Conservation (phyloP, 306 rosid species). For the Malus fusca region DNA sequence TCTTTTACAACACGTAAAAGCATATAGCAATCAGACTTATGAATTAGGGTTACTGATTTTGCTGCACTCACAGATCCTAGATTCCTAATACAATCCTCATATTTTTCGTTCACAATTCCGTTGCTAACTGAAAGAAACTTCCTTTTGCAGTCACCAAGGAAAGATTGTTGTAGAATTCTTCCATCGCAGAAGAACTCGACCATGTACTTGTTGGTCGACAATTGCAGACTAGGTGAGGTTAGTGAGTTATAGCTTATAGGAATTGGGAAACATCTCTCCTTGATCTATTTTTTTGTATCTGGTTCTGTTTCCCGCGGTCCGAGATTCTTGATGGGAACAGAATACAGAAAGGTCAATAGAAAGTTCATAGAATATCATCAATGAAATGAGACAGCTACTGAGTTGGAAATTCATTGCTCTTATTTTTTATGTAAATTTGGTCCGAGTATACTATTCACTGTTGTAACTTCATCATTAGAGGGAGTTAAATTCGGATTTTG, state of each 20-base stretch:
- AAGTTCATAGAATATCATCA: slow-evolving; percentile 7
- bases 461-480: neutral
- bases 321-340: slow-evolving; percentile 5
- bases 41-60: neutral
- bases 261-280: slow-evolving; percentile 3
- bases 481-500: neutral
- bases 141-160: slow-evolving; percentile 79
- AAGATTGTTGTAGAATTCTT: slow-evolving; percentile 76
- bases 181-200: slow-evolving; percentile 40
- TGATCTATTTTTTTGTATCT: neutral
- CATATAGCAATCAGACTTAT: neutral
- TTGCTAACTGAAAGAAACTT: slow-evolving; percentile 11
- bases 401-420: neutral
- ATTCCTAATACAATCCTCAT: neutral
- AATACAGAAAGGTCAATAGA: slow-evolving; percentile 12
- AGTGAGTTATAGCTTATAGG: slow-evolving; percentile 39
- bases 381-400: slow-evolving; percentile 12
- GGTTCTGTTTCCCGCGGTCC: slow-evolving; percentile 8
- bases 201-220: slow-evolving; percentile 57
- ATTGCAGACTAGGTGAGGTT: slow-evolving; percentile 56
- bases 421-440: slow-evolving; percentile 11
- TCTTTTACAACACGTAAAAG: neutral
- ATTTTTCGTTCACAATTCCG: neutral
- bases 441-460: slow-evolving; percentile 3
- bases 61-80: neutral